Evolutionary conservation across 495 filamentous ascomycete species (phyloP).

Genomic region (Penicillium robsamsonii): DNA sequence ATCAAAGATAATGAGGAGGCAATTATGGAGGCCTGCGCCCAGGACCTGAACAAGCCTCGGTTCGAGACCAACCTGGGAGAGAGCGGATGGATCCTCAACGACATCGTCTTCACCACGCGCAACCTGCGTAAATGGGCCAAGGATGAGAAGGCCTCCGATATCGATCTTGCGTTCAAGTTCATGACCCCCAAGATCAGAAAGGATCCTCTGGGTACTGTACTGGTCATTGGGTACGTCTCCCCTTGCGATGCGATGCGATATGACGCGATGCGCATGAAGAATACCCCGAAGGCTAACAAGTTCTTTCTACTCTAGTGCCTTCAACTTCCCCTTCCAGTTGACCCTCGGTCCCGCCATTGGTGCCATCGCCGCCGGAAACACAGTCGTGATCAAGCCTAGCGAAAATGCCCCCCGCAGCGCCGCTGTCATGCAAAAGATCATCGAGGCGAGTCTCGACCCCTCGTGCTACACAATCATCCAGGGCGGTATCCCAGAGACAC

Average conservation of each 20-base stretch:
- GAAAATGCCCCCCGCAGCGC: constrained; percentile 75
- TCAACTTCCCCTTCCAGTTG: constrained; percentile 88
- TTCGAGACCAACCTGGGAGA: constrained; percentile 73
- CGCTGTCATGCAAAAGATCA: constrained; percentile 72
- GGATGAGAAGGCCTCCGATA: constrained; percentile 73
- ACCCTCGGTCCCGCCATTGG: constrained; percentile 76
- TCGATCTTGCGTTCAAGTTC: constrained; percentile 60
- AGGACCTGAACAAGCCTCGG: constrained; percentile 70
- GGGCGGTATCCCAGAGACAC: constrained; percentile 75
- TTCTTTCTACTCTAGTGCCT: constrained; percentile 51
- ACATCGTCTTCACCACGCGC: constrained; percentile 71
- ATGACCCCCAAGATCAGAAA: constrained; percentile 77
- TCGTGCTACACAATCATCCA: constrained; percentile 77
- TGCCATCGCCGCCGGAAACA: constrained; percentile 89
- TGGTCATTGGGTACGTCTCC: constrained; percentile 73
- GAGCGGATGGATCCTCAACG: constrained; percentile 68
- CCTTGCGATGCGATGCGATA: background rate
- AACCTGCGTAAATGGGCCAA: constrained; percentile 79
- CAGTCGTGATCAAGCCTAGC: constrained; percentile 84
- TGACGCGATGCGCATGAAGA: background rate
- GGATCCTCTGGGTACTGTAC: constrained; percentile 78
- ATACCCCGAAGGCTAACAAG: constrained; percentile 12
- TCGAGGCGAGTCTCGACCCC: constrained; percentile 71
- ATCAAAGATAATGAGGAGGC: constrained; percentile 71
- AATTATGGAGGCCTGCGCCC: constrained; percentile 65